A percentile compares a stretch with the other conserved stretches of the same genome.
Conservation (phyloP, 371 early-diverging fungal genomes). For the Rozella allomycis region DNA sequence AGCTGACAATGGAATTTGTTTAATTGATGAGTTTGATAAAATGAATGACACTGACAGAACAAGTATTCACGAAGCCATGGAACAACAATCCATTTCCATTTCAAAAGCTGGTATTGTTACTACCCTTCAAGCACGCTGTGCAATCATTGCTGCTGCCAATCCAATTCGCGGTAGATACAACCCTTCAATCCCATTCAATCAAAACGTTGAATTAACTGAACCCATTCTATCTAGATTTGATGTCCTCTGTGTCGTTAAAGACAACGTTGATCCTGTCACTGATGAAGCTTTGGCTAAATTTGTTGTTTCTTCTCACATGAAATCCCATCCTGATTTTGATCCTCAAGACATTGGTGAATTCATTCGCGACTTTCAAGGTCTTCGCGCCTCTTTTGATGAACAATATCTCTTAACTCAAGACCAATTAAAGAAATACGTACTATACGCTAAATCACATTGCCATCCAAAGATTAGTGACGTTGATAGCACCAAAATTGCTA, state of each 20-base stretch:
- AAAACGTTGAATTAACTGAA: conserved; percentile 97
- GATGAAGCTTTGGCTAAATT: conserved; percentile 87
- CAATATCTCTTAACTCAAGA: conserved; percentile 49
- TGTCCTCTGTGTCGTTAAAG: conserved; percentile 94
- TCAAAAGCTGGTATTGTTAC: conserved; percentile 96
- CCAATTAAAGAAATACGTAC: conserved; percentile 85
- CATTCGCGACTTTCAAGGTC: background rate
- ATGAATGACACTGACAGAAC: conserved; percentile 93
- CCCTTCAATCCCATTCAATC: conserved; percentile 74
- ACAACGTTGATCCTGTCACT: conserved; percentile 59
- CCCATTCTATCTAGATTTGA: conserved; percentile 99
- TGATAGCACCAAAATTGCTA: conserved; percentile 64
- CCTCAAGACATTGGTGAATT: conserved; percentile 11
- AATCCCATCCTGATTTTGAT: conserved; percentile 49
- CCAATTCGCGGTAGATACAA: conserved; percentile 95
- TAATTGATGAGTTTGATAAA: conserved; percentile 99
- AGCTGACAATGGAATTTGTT: conserved; percentile 92
- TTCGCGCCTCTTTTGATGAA: background rate
- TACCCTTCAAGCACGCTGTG: conserved; percentile 84
- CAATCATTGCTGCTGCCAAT: conserved; percentile 95
- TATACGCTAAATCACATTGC: conserved; percentile 79
- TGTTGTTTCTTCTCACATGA: conserved; percentile 77
- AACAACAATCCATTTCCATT: conserved; percentile 95
- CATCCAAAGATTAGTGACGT: conserved; percentile 65
- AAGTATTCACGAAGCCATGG: conserved; percentile 99